Base-by-base conservation (phyloP, 306 rosid genomes). In the Pueraria montana region DNA sequence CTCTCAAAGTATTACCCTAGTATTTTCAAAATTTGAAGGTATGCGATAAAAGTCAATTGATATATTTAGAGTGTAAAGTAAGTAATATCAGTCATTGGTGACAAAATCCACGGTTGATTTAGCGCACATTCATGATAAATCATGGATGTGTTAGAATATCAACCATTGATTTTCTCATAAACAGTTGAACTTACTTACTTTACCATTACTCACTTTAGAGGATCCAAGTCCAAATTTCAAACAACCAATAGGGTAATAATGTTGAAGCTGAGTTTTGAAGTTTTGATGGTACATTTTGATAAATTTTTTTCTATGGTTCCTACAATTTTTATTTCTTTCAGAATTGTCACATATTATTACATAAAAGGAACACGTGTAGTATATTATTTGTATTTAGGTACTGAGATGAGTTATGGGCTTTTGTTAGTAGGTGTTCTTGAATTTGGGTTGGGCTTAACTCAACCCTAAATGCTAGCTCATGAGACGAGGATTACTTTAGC, bases 371-470 rank as follows among this genome's bases (percentile, higher is more conserved):
- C 18, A 42, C 5, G 12, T 69, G 55, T 58, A 74, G 48, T 64
- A 64, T 61, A 45, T 64, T 70, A 45, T 67, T 72, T 84, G 75
- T 56, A 56, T 63, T 76, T 63, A 36, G 74, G 63, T 23, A 83
- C 38, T 20, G 49, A 53, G 62, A 71, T 9, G 48, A 72, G 45
- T 80, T 68, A 17, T 70, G 70, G 49, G 42, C 55, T 66, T 79
- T 36, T 53, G 53, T 49, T 38, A 53, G 38, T 34, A 36, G 43
- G 55, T 55, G 13, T 56, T 56, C 5, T 56, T 56, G 32, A 56
- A 21, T 58, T 58, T 11, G 64, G 17, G 17, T 58, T 58, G 64
- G 32, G 32, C 36, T 61, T 26, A 26, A 61, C 38, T 59, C 0
- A 24, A 61, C 32, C 38, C 38, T 34, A 34, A 34, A 3, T 34